Base-by-base conservation (phyloP, 192 early-diverging fungal species). In the Coemansia sp. region DNA sequence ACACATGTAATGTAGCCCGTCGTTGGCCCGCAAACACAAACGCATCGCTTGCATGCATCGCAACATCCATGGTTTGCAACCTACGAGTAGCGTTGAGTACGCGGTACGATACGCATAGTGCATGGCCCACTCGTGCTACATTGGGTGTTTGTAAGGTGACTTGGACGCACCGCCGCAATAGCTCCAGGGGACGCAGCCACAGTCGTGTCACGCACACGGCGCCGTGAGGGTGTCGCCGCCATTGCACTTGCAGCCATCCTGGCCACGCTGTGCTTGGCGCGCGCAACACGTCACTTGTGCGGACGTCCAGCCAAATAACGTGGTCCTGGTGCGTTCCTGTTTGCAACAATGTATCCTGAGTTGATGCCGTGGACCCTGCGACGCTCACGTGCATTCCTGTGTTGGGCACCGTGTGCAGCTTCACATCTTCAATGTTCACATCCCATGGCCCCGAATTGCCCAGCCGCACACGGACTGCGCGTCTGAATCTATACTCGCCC, bases 1-100 rank as follows among this genome's bases (percentile, higher is more conserved):
- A 21, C 1, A 81, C 23, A 9, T 47, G 64, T 16, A 81, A 50
- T 0, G 64, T 57, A 0, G 63, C 41, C 1, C 69, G 68, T 12
- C 78, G 78, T 25, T 66, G 69, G 2, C 78, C 78, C 0, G 72
- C 57, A 63, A 75, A 81, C 12, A 75, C 78, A 69, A 81, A 81
- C 3, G 39, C 41, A 1, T 81, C 78, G 4, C 66, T 22, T 1
- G 78, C 78, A 26, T 75, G 78, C 78, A 75, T 68, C 2, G 69
- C 43, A 8, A 61, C 47, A 26, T 72, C 72, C 11, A 81, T 17
- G 16, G 59, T 43, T 35, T 62, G 66, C 48, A 64, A 23, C 22
- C 10, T 14, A 0, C 69, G 62, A 49, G 78, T 75, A 2, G 57
- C 53, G 23, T 81, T 81, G 9, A 69, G 47, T 23, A 81, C 23